Percentiles rank a stretch among this genome's conserved stretches.
These are phyloP conservation scores for Parafenestella ontariensis DNA, from an alignment of 2,329 filamentous ascomycete species.

Conservation along the genomic window DNA sequence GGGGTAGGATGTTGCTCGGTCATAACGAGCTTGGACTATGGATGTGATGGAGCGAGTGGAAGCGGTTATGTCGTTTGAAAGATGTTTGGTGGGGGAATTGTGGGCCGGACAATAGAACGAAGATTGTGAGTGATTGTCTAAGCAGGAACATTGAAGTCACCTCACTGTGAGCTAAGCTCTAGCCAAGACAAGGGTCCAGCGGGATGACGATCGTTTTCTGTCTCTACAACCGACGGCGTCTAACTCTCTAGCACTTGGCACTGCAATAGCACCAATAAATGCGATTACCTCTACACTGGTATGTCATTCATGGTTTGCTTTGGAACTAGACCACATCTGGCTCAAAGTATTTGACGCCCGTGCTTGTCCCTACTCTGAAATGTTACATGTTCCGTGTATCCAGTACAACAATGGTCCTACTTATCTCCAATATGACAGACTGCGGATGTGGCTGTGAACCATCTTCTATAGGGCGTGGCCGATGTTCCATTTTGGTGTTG, in stretches of 20 bases:
- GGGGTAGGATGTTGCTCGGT: slow-evolving; percentile 35
- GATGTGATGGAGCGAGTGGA: not conserved
- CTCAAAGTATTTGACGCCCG: no score
- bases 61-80: not conserved
- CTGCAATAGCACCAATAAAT: not conserved
- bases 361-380: no score
- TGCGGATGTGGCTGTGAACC: no score
- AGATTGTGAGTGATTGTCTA: slow-evolving; percentile 11
- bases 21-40: slow-evolving; percentile 21
- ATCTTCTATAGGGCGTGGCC: no score
- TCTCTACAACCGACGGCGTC: not conserved
- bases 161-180: slow-evolving; percentile 19
- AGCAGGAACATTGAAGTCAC: slow-evolving; percentile 23
- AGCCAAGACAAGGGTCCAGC: slow-evolving; percentile 21
- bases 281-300: no score
- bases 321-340: no score
- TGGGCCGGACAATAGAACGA: not conserved
- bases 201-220: slow-evolving; percentile 15
- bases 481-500: no score
- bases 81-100: not conserved
- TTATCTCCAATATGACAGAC: no score
- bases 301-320: no score
- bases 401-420: no score
- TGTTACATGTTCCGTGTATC: no score
- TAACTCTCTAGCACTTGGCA: not conserved